Evolutionary conservation across 305 asterid genomes (phyloP), one percentile per base, ranked within the genome.

Genomic region (Fraxinus angustifolia): DNA sequence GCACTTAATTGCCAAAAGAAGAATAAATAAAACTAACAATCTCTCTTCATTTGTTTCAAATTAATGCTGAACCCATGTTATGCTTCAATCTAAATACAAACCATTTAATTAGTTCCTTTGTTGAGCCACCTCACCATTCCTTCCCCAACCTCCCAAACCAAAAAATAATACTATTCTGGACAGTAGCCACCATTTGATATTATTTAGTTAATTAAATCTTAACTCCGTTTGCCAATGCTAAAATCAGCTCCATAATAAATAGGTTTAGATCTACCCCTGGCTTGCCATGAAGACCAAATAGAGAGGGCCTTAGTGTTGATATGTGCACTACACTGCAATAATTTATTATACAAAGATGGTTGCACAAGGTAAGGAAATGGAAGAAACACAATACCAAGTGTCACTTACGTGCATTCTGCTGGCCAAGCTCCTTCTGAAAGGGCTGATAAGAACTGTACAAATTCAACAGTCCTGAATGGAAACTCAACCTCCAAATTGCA

Each of bases 361-460:
- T 71, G 76, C 48, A 71, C 74, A n/a, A 4, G 76, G 76, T 16
- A 7, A 16, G 48, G 19, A 71, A 34, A 16, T 34, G 26, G 42
- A 71, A 36, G 45, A 31, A 33, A 71, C 45, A 62, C 56, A 19
- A 38, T 38, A n/a, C 28, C 6, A 56, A 67, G 50, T 81, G 82
- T 81, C 79, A 96, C 99, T 90, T 90, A 96, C 99, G 91, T 98
- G 70, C 99, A 96, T 81, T 96, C 96, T 34, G 99, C 88, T 53
- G 99, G 94, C 98, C 99, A 96, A 82, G 91, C 87, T 80, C 98
- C 98, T 87, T 93, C 97, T 88, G 90, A 86, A 38, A 96, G 94
- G 75, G 97, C 97, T 14, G 98, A 94, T 75, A 94, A 87, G 85
- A 96, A 79, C 84, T 90, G 89, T 38, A 94, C 85, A 84, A 94